Evolutionary conservation across 2,329 filamentous ascomycete species (phyloP), one percentile per base, ranked within the genome.

Genomic region (Tricladium varicosporioides): DNA sequence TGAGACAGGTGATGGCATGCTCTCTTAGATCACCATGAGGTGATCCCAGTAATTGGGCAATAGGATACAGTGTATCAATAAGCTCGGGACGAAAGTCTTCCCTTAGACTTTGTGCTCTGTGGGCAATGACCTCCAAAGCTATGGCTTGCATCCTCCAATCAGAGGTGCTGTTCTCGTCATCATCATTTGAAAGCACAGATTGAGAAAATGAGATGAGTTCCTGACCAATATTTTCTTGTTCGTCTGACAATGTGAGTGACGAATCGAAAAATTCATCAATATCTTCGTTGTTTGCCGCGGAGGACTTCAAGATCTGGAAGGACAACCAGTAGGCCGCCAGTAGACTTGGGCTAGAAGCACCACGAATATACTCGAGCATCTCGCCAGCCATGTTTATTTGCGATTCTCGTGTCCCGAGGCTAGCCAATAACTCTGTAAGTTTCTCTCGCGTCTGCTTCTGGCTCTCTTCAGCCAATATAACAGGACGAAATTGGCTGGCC

Each of bases 31-130:
- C 77, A 0, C 80, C 73, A 36, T 86, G 84, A 1, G 80, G 76
- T 2, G 91, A 92, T 3, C 91, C 92, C 14, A 99, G 77, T 51
- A 92, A 83, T n/a, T 94, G 90, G 0, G 95, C 82, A n/a, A 96
- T 80, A 0, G 94, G 92, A 70, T 96, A 99, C 11, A 99, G 76
- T 0, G 92, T 85, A 65, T 99, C 94, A 51, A 97, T 91, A 9
- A 99, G 80, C 69, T 97, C 93, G 2, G 86, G 82, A 2, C 89
- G 85, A 71, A 97, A 99, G 0, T 83, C 81, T 51, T 80, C 70
- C 16, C 84, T 81, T 40, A 88, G 77, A 15, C 83, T 83, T 22
- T 81, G 78, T 2, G 93, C 90, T 60, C 91, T 87, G 54, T 93
- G 82, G 0, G 92, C 87, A 5, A 92, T 78, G 1, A 88, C 82